Evolutionary conservation across 148 eudicot genomes (phyloP), one percentile per base, ranked within the genome.

Genomic region (Suaeda aralocaspica): DNA sequence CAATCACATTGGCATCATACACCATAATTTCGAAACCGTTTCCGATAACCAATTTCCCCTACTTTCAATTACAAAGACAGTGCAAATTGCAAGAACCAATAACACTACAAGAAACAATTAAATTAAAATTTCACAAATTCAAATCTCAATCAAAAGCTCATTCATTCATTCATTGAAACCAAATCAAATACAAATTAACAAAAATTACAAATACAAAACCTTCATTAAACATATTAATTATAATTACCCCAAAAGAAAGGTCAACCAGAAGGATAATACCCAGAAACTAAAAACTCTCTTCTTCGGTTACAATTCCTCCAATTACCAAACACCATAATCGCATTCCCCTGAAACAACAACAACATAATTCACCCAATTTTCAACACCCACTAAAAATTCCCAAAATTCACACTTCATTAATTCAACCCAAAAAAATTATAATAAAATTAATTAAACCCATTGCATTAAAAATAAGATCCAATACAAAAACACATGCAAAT

Each of bases 341-440:
- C 84, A 85, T 83, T 84, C 74, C 79, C 73, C 87, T 83, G 75
- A 67, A 72, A 50, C 65, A 79, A 44, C 73, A 72, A 72, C 72
- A n/a, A n/a, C n/a, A n/a, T n/a, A 31, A 81, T 75, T 57, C 46
- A 74, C 76, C 72, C 62, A 79, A 61, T 66, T n/a, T n/a, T 52
- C 52, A 64, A 52, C 51, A 44, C 78, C 57, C 49, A 72, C 41
- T 36, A 36, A 4, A n/a, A 44, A 16, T 55, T 34, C 9, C 21
- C 18, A 26, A 45, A 64, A 50, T 55, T 64, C 58, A 66, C 46
- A 42, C 64, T 65, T 70, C 48, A 66, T n/a, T n/a, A n/a, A n/a
- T 66, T 46, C 42, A 61, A 49, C 51, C 70, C 68, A 74, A 34
- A 53, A 64, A 3, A 51, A n/a, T n/a, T n/a, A n/a, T n/a, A n/a